Percentiles rank a stretch among this genome's conserved stretches.
These are phyloP conservation scores for Hypoxylon sp. DNA, from an alignment of 2,329 filamentous ascomycete species.

Conservation along the genomic window DNA sequence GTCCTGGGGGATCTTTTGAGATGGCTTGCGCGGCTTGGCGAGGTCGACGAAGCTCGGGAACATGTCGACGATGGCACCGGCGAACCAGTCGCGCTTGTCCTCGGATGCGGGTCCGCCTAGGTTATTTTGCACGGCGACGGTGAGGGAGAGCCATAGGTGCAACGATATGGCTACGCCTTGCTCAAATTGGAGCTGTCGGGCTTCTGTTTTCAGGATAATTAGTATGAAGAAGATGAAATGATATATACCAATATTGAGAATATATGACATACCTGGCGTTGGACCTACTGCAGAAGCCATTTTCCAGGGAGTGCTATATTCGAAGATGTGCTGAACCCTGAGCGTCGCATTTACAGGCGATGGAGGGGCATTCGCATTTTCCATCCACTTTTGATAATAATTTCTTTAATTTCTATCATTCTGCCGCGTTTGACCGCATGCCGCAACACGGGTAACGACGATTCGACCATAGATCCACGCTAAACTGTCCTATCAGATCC, in stretches of 20 bases:
- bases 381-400: conserved; percentile 29
- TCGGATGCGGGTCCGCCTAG: conserved; percentile 88
- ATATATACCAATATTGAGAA: conserved; percentile 4
- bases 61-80: conserved; percentile 86
- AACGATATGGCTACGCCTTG: conserved; percentile 88
- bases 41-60: conserved; percentile 75
- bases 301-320: conserved; percentile 17
- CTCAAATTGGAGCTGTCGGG: conserved; percentile 79
- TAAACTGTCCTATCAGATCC: conserved; percentile 22
- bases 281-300: conserved; percentile 46
- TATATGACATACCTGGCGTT: conserved; percentile 48
- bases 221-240: conserved; percentile 12
- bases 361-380: conserved; percentile 41
- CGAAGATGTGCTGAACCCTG: conserved; percentile 21
- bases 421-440: conserved; percentile 36
- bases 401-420: conserved; percentile 25
- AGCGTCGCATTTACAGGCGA: conserved; percentile 23
- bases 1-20: conserved; percentile 57
- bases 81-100: conserved; percentile 98
- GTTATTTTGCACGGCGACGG: conserved; percentile 85
- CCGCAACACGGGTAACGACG: conserved; percentile 3
- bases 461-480: conserved; percentile 27
- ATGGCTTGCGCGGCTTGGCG: conserved; percentile 51
- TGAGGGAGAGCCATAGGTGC: conserved; percentile 89
- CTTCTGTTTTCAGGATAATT: conserved; percentile 57